phyloP scores from a whole-genome alignment of 805 yeast genomes.

The Teunomyces lycoperdinae region DNA sequence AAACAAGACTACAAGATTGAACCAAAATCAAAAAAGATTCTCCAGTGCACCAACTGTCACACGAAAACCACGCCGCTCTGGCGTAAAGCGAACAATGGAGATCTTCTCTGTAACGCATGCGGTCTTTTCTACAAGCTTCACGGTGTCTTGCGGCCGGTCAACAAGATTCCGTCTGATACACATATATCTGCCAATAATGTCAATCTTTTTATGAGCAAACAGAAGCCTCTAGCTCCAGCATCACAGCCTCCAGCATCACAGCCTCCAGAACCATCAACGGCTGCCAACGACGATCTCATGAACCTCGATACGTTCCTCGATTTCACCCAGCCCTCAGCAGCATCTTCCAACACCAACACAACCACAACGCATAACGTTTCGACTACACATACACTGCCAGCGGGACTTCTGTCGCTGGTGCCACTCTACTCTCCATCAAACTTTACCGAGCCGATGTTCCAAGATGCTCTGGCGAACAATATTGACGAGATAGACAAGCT shows the following conservation, averaged over 20 bases:
- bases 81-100: slow-evolving; percentile 43
- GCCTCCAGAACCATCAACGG: too few relatives aligned
- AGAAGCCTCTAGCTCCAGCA: not conserved
- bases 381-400: slow-evolving; percentile 3
- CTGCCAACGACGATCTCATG: slow-evolving; percentile 11
- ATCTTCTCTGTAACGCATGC: slow-evolving; percentile 44
- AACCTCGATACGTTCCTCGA: slow-evolving; percentile 17
- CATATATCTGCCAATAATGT: not conserved
- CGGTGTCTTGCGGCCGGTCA: slow-evolving; percentile 43
- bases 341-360: not conserved
- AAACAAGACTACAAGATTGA: slow-evolving; percentile 21
- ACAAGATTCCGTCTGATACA: slow-evolving; percentile 11
- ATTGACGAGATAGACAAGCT: slow-evolving; percentile 40
- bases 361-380: slow-evolving; percentile 1
- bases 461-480: slow-evolving; percentile 9
- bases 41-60: slow-evolving; percentile 42
- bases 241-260: too few relatives aligned
- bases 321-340: slow-evolving; percentile 2
- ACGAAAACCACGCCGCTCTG: slow-evolving; percentile 45
- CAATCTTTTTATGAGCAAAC: slow-evolving; percentile 2
- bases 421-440: not conserved
- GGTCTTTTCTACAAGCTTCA: slow-evolving; percentile 45
- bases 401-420: not conserved
- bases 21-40: slow-evolving; percentile 5
- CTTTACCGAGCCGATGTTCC: not conserved